Evolutionary conservation across 345 rosid species (phyloP).

Genomic region (Firmiana major): DNA sequence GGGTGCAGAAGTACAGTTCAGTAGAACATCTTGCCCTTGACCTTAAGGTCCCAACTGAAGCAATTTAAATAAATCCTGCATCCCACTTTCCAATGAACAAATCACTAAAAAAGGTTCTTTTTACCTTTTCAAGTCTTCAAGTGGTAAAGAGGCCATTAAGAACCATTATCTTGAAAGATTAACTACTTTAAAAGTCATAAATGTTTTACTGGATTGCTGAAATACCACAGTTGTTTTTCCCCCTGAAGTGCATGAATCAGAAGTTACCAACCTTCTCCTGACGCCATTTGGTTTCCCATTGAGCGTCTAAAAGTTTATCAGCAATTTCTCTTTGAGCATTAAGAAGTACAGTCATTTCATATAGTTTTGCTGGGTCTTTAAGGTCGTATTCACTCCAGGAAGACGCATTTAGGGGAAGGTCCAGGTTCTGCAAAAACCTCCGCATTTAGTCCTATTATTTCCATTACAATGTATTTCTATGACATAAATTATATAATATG

Average conservation of each 20-base stretch:
- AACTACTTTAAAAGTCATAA: background rate
- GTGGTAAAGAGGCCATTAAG: background rate
- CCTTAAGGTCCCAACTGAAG: background rate
- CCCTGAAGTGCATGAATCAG: background rate
- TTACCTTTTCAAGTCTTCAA: background rate
- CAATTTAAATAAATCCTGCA: background rate
- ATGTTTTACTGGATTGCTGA: background rate
- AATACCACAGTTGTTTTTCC: background rate
- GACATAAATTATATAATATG: background rate
- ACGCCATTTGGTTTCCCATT: slow-evolving; percentile 90
- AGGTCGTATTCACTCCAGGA: slow-evolving; percentile 94
- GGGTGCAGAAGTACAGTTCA: too few relatives aligned
- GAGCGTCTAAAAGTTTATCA: slow-evolving; percentile 64
- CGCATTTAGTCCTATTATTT: slow-evolving; percentile 13
- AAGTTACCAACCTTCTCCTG: slow-evolving; percentile 66
- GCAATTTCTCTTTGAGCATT: slow-evolving; percentile 94
- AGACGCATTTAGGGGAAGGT: slow-evolving; percentile 73
- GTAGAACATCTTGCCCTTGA: background rate
- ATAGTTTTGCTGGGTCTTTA: slow-evolving; percentile 64
- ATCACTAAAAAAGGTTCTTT: background rate
- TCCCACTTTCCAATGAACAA: background rate
- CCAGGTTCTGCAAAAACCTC: slow-evolving; percentile 55
- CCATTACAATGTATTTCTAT: background rate
- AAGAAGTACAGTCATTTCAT: slow-evolving; percentile 91
- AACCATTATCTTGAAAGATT: background rate